Conservation (phyloP, 352 stramenopile genomes). For the Globisporangium okanoganense region DNA sequence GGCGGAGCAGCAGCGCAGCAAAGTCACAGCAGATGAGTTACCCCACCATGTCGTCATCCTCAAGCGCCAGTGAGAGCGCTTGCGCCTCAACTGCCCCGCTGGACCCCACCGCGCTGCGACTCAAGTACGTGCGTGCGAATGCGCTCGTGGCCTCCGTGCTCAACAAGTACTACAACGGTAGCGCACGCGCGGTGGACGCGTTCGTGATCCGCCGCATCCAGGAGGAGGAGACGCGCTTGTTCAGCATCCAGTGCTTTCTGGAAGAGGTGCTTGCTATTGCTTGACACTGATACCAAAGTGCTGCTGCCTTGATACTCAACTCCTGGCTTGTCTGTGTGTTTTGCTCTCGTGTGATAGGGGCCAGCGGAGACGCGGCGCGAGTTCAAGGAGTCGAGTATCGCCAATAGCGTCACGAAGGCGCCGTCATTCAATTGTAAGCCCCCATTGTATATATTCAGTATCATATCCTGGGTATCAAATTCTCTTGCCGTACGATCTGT, state of each 20-base stretch:
- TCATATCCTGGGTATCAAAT: neutral
- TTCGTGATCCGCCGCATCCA: conserved; percentile 56
- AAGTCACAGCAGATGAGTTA: neutral
- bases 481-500: neutral
- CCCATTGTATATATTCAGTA: neutral
- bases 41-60: neutral
- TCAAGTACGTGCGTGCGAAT: conserved; percentile 47
- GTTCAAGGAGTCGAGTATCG: conserved; percentile 33
- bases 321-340: neutral
- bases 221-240: conserved; percentile 45
- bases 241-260: conserved; percentile 72
- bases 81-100: neutral
- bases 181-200: conserved; percentile 52
- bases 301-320: neutral
- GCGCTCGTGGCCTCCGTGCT: conserved; percentile 49
- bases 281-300: neutral
- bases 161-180: conserved; percentile 80
- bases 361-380: conserved; percentile 46
- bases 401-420: conserved; percentile 13
- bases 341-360: too few relatives aligned
- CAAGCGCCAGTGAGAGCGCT: neutral
- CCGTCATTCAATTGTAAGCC: conserved; percentile 17
- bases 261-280: conserved; percentile 38
- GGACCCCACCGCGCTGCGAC: conserved; percentile 9
- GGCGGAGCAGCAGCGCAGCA: neutral